These are phyloP conservation scores for Daldinia childiae DNA, from an alignment of 495 filamentous ascomycete genomes.

Conservation along the genomic window DNA sequence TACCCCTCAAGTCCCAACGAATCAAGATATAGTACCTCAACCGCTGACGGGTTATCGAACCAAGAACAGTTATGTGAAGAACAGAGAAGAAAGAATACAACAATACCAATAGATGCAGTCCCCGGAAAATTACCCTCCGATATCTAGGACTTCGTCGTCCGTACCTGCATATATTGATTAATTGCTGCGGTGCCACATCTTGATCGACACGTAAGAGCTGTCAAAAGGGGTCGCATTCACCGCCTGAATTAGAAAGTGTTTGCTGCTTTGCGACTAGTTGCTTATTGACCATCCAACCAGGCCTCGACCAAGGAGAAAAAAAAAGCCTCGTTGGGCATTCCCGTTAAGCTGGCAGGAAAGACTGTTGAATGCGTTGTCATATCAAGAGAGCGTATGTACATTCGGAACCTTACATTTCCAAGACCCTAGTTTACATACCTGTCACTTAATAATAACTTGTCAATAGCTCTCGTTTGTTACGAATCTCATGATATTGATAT, in stretches of 20 bases:
- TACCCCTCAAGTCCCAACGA: conserved; percentile 10
- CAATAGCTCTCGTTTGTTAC: not conserved
- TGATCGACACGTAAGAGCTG: conserved; percentile 37
- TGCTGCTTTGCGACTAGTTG: conserved; percentile 19
- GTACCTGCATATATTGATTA: conserved; percentile 43
- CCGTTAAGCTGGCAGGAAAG: conserved; percentile 7
- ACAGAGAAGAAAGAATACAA: conserved; percentile 16
- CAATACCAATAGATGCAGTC: conserved; percentile 15
- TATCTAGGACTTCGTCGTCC: conserved; percentile 16
- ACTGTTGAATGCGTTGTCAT: conserved; percentile 20
- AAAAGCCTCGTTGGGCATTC: conserved; percentile 39
- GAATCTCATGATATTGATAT: conserved; percentile 12
- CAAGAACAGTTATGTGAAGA: conserved; percentile 8
- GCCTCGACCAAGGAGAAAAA: conserved; percentile 2
- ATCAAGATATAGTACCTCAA: conserved; percentile 11
- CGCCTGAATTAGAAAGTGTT: conserved; percentile 25
- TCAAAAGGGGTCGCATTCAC: conserved; percentile 33
- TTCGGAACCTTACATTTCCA: conserved; percentile 6
- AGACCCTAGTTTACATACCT: not conserved
- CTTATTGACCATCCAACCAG: conserved; percentile 26
- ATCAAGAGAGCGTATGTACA: conserved; percentile 1
- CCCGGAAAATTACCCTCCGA: conserved; percentile 9
- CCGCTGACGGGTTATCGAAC: conserved; percentile 11
- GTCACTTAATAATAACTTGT: conserved; percentile 13
- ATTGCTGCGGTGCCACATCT: conserved; percentile 26